Evolutionary conservation across 164 flowering plant genomes (phyloP).

Genomic region (Aristolochia fimbriata): DNA sequence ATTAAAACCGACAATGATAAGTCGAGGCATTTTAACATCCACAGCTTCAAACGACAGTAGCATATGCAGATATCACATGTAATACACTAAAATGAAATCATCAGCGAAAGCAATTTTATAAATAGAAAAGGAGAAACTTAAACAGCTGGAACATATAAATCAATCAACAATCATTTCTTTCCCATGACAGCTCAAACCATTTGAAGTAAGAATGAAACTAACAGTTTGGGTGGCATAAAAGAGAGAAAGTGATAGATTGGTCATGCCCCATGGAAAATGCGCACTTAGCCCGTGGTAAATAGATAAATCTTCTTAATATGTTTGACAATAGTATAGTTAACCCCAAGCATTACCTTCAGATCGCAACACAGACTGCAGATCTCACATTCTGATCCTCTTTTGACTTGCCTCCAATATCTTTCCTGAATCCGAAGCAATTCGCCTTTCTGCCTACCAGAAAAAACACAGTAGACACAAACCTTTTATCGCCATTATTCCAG

Average conservation of each 20-base stretch:
- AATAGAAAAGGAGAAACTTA: no score
- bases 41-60: no score
- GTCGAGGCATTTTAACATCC: no score
- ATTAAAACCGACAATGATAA: no score
- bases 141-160: no score
- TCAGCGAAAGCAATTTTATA: no score
- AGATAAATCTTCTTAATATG: neutral
- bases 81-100: no score
- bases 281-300: neutral
- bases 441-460: constrained; percentile 25
- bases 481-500: neutral
- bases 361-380: constrained; percentile 32
- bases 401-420: constrained; percentile 16
- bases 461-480: neutral
- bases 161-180: neutral
- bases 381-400: constrained; percentile 45
- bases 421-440: constrained; percentile 19
- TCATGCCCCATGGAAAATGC: neutral
- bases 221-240: neutral
- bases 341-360: constrained; percentile 19
- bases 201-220: neutral
- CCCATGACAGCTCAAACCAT: neutral
- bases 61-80: no score
- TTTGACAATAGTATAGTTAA: neutral
- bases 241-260: neutral